Evolutionary conservation across 2,329 filamentous ascomycete species (phyloP).

Genomic region (Beauveria scarabaeidicola): DNA sequence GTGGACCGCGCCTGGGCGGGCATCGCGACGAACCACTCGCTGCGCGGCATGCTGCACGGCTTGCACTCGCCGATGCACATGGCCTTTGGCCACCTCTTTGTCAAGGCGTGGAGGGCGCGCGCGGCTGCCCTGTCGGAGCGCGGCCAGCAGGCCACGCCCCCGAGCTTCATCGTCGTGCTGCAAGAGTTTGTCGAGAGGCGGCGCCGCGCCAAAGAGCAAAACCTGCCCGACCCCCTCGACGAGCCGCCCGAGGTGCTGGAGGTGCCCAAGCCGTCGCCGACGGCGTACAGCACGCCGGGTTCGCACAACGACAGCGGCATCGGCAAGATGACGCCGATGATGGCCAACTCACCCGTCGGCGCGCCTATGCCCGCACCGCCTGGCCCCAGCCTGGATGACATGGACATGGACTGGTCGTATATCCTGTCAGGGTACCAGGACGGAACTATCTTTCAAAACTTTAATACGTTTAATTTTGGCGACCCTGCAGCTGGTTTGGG

Average conservation of each 20-base stretch:
- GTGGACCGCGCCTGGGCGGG: constrained; percentile 52
- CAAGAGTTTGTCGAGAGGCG: constrained; percentile 34
- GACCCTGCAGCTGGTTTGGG: constrained; percentile 15
- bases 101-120: constrained; percentile 55
- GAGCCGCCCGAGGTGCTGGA: not conserved
- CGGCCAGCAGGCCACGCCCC: constrained; percentile 34
- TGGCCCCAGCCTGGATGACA: constrained; percentile 20
- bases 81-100: constrained; percentile 47
- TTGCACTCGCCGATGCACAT: constrained; percentile 48
- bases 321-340: constrained; percentile 1
- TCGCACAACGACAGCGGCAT: constrained; percentile 10
- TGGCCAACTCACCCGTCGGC: not conserved
- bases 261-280: not conserved
- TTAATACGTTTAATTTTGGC: constrained; percentile 19
- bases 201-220: constrained; percentile 23
- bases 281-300: constrained; percentile 15
- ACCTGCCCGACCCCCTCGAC: constrained; percentile 13
- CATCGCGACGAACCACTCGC: constrained; percentile 46
- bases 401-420: constrained; percentile 41
- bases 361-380: not conserved
- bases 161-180: constrained; percentile 39
- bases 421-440: constrained; percentile 36
- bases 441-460: constrained; percentile 22
- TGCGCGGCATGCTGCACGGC: constrained; percentile 39
- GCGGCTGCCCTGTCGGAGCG: constrained; percentile 37